Percentiles rank a stretch among this genome's conserved stretches.
Evolutionary conservation across 1,139 yeast genomes (phyloP).

Genomic region (Diutina scorzettiae): DNA sequence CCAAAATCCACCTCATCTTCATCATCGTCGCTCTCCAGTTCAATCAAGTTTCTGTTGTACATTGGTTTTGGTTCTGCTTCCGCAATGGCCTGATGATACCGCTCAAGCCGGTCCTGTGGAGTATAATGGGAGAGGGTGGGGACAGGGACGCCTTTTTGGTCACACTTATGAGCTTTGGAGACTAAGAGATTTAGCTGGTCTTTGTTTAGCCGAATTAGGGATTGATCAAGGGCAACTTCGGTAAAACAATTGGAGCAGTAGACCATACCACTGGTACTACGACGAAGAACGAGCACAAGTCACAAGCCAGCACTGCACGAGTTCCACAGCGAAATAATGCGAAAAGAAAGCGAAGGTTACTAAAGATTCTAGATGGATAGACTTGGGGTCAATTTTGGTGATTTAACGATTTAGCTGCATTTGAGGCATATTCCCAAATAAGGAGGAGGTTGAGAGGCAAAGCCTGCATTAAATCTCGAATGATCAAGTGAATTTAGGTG

Average conservation of each 20-base stretch:
- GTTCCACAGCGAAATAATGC: too few relatives aligned
- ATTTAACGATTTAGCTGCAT: too few relatives aligned
- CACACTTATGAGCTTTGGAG: conserved; percentile 11
- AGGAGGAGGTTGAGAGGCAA: too few relatives aligned
- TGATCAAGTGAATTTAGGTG: too few relatives aligned
- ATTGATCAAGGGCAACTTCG: conserved; percentile 19
- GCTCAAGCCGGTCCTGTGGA: conserved; percentile 20
- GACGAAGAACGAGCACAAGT: too few relatives aligned
- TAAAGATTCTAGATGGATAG: too few relatives aligned
- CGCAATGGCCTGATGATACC: conserved; percentile 11
- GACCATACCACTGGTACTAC: too few relatives aligned
- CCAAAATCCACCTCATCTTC: neutral
- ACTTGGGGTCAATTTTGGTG: too few relatives aligned
- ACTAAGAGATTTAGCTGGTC: conserved; percentile 24
- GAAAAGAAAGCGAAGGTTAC: too few relatives aligned
- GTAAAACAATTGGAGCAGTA: conserved; percentile 26
- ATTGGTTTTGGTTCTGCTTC: conserved; percentile 10
- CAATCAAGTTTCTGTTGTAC: conserved; percentile 6
- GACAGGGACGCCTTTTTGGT: neutral
- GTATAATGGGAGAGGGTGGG: conserved; percentile 19
- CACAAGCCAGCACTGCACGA: too few relatives aligned
- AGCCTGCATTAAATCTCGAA: too few relatives aligned
- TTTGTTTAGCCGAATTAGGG: conserved; percentile 19
- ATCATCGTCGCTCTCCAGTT: conserved; percentile 5
- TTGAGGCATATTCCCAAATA: too few relatives aligned